Evolutionary conservation across 768 basidiomycete species (phyloP), one percentile per base, ranked within the genome.

Genomic region (Lactarius pseudohatsudake): DNA sequence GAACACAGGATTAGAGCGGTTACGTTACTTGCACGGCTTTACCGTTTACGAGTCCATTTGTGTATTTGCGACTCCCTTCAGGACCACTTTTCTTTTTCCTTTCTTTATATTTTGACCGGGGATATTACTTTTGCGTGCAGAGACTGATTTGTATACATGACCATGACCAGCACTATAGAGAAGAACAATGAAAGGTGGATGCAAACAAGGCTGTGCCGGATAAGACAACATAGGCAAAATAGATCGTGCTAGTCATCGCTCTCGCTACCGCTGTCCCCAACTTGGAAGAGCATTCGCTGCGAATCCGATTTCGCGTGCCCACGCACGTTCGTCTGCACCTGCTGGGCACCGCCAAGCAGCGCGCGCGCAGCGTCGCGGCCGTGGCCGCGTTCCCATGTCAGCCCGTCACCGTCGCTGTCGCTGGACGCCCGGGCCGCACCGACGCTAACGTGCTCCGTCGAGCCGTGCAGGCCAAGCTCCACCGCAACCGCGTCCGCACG

Each of bases 401-500:
- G 16, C 16, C 4, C 50, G 1, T 16, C 18, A 9, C 54, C 64
- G 18, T 77, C 72, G 38, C 75, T 77, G 2, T 79, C 80, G 22
- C 75, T 73, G 5, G 74, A 66, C 54, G 77, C 78, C 41, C 69
- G 74, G 68, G 74, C 68, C 78, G 75, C 10, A 75, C 79, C 63
- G 41, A 18, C 41, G 41, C 78, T 75, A 6, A 82, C 83, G 28
- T 77, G 76, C 41, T 86, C 83, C 9, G 84, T 82, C 64, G 82
- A 80, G 26, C 81, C 78, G 3, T 74, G 74, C 20, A 87, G 66
- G 28, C 86, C 87, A 38, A 86, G 75, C 70, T 85, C 80, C 56
- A 83, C 73, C 0, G 86, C 86, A n/a, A 76, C 80, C 10, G 83
- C 85, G 65, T 89, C 87, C 3, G 88, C 88, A 41, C 88, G 85